Evolutionary conservation across 1,139 yeast species (phyloP), one percentile per base, ranked within the genome.

Genomic region (Yueomyces sp.): DNA sequence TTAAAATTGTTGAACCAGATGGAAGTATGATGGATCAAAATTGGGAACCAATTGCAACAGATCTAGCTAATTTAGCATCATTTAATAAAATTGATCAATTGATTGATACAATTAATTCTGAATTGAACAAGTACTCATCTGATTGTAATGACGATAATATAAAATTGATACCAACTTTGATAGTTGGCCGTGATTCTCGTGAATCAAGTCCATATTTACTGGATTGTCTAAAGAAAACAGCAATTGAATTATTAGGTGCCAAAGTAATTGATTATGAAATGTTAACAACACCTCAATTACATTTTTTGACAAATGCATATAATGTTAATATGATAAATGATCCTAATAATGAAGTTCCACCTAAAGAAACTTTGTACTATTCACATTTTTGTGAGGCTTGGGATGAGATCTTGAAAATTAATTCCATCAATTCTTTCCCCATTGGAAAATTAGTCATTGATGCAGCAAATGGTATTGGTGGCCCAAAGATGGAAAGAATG

Each of bases 401-500:
- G 60, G 55, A 59, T 36, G 57, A 63, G 27, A 55, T 73, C 2
- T 52, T 64, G 11, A 57, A 72, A 0, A 66, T 70, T 51, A 64
- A 65, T 45, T 49, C 53, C 4, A 65, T 73, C 44, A 60, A 57
- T 29, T 43, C 49, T 12, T 39, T 55, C 8, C 52, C 65, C 3
- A 60, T 69, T 44, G 61, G 72, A 38, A 67, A 64, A 41, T 69
- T 85, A 50, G 73, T 79, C 3, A 75, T 89, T 36, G 97, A 89
- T 64, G 77, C 86, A 36, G 98, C 98, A 7, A 91, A 91, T 59
- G 99, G 99, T 12, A 85, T 91, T 37, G 99, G 98, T 12, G 95
- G 91, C 1, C 85, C 87, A 26, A 83, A 84, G 58, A 68, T 81
- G 31, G 70, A 72, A 38, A 65, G 82, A 47, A 59, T 76, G 32